Evolutionary conservation across 345 rosid genomes (phyloP), one percentile per base, ranked within the genome.

Genomic region (Eutrema yunnanense): DNA sequence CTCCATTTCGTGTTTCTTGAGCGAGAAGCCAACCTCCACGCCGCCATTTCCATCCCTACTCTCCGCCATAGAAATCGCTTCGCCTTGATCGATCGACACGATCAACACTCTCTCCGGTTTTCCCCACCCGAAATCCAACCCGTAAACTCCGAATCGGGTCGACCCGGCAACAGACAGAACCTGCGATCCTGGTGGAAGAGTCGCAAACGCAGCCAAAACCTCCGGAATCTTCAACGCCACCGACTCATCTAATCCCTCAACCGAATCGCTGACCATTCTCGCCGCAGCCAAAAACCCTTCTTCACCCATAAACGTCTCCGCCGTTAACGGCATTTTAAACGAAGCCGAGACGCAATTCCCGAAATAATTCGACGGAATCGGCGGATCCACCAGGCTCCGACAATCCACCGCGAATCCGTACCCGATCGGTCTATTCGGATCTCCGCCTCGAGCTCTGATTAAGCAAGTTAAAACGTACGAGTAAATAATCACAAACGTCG

Each of bases 381-480:
- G 83, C 10, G 83, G 83, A 8, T 79, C 63, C 2, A 83, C 3
- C 1, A 76, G 77, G 51, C 19, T 27, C 13, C 86, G 62, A 32
- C 69, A 80, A 36, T 84, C 84, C 5, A 69, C 83, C 0, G 73
- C 5, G 47, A 80, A 74, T 2, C n/a, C 62, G 8, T 53, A 47
- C 1, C 41, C 13, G 6, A 77, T 56, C 1, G 19, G 30, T 62
- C 44, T 58, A 2, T 7, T 29, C 2, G 73, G 38, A 22, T 66
- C 79, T 0, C 16, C 73, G 3, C 76, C 69, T 30, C 60, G 69
- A 0, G 84, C 74, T 74, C 41, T 74, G 9, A 62, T 47, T 5
- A 71, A 3, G 43, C 79, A 78, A 2, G 29, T 53, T 1, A 52
- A 32, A 0, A 38, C 64, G n/a, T 82, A 78, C 1, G 85, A 69